phyloP scores from a whole-genome alignment of 1,284 basidiomycete genomes.

The Veloboletus limbatus region DNA sequence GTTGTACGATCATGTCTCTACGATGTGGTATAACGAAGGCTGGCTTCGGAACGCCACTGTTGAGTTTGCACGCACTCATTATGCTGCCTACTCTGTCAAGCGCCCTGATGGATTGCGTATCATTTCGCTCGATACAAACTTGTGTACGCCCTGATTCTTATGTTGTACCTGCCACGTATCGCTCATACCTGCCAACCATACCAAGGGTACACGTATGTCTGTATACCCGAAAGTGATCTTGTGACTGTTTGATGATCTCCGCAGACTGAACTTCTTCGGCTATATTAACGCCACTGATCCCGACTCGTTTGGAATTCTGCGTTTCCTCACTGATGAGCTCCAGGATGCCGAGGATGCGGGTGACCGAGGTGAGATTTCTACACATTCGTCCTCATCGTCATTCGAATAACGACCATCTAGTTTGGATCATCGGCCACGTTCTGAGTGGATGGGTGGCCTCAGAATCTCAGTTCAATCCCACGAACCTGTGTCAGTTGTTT shows the following conservation, averaged over 20 bases:
- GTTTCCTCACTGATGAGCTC: slow-evolving; percentile 75
- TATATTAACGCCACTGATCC: slow-evolving; percentile 70
- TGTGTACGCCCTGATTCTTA: slow-evolving; percentile 42
- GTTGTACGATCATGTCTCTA: slow-evolving; percentile 71
- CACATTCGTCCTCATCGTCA: background rate
- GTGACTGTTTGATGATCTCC: slow-evolving; percentile 28
- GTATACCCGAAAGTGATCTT: slow-evolving; percentile 37
- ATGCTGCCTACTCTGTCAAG: slow-evolving; percentile 68
- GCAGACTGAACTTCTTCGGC: slow-evolving; percentile 65
- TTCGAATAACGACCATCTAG: slow-evolving; percentile 33
- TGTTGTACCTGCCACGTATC: background rate
- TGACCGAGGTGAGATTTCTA: slow-evolving; percentile 47
- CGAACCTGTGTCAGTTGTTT: slow-evolving; percentile 56
- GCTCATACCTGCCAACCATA: background rate
- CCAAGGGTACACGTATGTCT: slow-evolving; percentile 42
- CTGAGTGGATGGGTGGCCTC: slow-evolving; percentile 69
- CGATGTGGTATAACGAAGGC: slow-evolving; percentile 63
- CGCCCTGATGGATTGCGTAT: slow-evolving; percentile 65
- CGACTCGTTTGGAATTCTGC: slow-evolving; percentile 69
- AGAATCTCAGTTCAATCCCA: slow-evolving; percentile 56
- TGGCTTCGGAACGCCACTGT: slow-evolving; percentile 67
- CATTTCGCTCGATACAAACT: slow-evolving; percentile 73
- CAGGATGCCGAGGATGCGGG: slow-evolving; percentile 69
- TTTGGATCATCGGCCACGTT: slow-evolving; percentile 79
- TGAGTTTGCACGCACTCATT: slow-evolving; percentile 61